phyloP scores from a whole-genome alignment of 495 filamentous ascomycete species.

The Podospora pseudopauciseta region DNA sequence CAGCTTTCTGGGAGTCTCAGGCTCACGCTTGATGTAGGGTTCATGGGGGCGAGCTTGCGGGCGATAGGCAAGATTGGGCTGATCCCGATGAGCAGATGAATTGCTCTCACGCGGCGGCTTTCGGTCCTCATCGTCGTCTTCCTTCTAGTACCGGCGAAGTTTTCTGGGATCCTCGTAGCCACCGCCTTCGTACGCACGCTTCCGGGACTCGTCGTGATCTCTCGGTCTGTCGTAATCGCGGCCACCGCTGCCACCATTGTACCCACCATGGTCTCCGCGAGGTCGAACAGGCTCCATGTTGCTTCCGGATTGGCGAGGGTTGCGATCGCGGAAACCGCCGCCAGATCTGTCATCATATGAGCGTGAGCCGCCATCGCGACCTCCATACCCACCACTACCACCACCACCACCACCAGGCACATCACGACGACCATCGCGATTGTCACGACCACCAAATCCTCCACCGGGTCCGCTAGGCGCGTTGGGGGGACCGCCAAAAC shows the following conservation, averaged over 20 bases:
- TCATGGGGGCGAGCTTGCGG: neutral
- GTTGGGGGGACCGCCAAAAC: conserved; percentile 40
- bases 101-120: neutral
- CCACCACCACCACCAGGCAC: conserved; percentile 40
- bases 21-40: conserved; percentile 17
- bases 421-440: conserved; percentile 45
- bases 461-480: conserved; percentile 40
- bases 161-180: conserved; percentile 76
- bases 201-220: conserved; percentile 57
- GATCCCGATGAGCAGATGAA: neutral
- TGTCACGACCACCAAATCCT: conserved; percentile 31
- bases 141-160: conserved; percentile 66
- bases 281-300: conserved; percentile 67
- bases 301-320: conserved; percentile 55
- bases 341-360: conserved; percentile 60
- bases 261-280: conserved; percentile 29
- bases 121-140: conserved; percentile 22
- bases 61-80: neutral
- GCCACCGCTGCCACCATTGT: conserved; percentile 44
- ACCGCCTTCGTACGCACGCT: conserved; percentile 60
- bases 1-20: conserved; percentile 71
- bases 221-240: conserved; percentile 44
- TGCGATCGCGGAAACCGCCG: conserved; percentile 58
- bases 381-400: conserved; percentile 42
- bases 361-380: conserved; percentile 52